phyloP scores from a whole-genome alignment of 202 grass and related monocot species.

The Zizania palustris region DNA sequence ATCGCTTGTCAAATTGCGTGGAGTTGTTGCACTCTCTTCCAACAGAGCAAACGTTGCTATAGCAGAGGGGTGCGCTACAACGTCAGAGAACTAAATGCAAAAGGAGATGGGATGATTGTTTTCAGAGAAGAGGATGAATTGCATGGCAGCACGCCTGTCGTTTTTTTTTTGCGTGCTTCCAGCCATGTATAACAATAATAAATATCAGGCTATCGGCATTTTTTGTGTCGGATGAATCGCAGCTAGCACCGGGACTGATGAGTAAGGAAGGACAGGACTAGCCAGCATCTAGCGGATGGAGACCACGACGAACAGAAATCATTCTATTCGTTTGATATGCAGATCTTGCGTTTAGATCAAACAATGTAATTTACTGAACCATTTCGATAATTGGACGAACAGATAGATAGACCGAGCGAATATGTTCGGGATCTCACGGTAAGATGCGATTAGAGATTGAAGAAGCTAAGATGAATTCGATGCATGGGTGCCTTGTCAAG shows the following conservation, averaged over 20 bases:
- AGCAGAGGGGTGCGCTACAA: slow-evolving; percentile 13
- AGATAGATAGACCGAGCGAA: neutral
- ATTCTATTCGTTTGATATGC: neutral
- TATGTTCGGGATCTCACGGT: too few species aligned
- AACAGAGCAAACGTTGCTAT: slow-evolving; percentile 28
- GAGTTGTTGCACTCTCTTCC: neutral
- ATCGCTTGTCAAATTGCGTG: neutral
- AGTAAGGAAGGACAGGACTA: too few species aligned
- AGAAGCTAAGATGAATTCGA: neutral
- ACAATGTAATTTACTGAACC: neutral
- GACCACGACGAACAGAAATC: too few species aligned
- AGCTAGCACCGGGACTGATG: neutral
- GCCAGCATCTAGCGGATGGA: too few species aligned
- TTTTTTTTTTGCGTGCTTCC: neutral
- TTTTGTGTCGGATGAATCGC: neutral
- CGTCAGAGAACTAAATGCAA: slow-evolving; percentile 11
- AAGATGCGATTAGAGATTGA: too few species aligned
- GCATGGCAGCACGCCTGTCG: neutral
- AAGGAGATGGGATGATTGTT: slow-evolving; percentile 20
- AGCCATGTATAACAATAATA: neutral
- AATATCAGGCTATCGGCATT: too few species aligned
- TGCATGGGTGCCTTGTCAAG: slow-evolving; percentile 16
- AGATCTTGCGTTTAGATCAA: neutral
- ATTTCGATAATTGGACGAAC: neutral
- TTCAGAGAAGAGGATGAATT: neutral